Base-by-base conservation (phyloP, 768 basidiomycete species). In the Lentinula aciculospora region DNA sequence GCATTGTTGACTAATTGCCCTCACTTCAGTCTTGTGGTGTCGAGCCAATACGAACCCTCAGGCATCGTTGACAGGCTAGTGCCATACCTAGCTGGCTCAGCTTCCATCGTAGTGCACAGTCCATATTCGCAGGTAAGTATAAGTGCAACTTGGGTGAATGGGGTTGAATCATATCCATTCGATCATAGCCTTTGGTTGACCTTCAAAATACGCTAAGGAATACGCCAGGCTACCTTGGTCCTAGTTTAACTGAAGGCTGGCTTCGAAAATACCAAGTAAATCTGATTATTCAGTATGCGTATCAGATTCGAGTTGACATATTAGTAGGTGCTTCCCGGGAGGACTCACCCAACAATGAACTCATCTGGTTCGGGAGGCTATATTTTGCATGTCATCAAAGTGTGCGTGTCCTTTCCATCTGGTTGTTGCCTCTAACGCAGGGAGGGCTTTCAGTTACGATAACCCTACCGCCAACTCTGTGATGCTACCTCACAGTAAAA, bases 291-390 rank as follows among this genome's bases (percentile, higher is more conserved):
- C 37, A 32, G 12, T 4, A 25, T 13, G 17, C 23, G 17, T 23
- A 4, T 1, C 7, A 44, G 1, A 25, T 36, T 15, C 10, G 37
- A 39, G 21, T 28, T 50, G 19, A 37, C 51, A 29, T 39, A 27
- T 36, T 47, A 39, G 7, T 57, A 82, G 74, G 87, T 94, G 15
- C 77, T 99, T n/a, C 97, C 97, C 23, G 96, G 97, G 23, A 81
- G 97, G 34, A 96, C 92, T 39, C 97, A 99, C 74, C 97, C 97
- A 3, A 84, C 82, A 62, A 98, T 99, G 97, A 86, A 79, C 57
- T 90, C 85, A 58, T 88, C 91, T 21, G 92, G 92, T 10, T 86
- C 88, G 1, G 95, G 94, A 13, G 96, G 97, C 0, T 97, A 84
- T 71, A 72, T 98, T 44, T 77, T 98, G 29, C 85, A 90, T 66